Evolutionary conservation across 108 stramenopile species (phyloP).

Genomic region (Skeletonema grethae): DNA sequence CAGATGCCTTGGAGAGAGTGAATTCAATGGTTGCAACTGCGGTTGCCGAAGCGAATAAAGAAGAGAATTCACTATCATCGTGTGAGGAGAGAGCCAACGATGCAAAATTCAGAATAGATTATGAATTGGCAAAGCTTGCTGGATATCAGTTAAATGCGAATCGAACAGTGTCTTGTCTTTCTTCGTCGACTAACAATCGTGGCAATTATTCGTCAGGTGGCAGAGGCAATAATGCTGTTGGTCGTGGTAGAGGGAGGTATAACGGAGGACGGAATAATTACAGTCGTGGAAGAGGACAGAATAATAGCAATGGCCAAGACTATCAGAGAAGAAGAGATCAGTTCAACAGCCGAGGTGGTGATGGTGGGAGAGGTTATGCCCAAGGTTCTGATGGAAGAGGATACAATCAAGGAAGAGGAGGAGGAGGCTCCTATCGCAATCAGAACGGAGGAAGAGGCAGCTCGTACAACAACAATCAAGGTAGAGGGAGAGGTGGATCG

Average conservation of each 20-base stretch:
- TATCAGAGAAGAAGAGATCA: background rate
- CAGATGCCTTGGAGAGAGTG: conserved; percentile 59
- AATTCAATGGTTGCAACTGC: conserved; percentile 46
- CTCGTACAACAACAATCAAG: background rate
- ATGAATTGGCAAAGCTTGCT: conserved; percentile 45
- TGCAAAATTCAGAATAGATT: conserved; percentile 55
- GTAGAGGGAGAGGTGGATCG: conserved; percentile 14
- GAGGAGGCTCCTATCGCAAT: background rate
- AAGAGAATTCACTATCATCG: background rate
- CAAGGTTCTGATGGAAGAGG: background rate
- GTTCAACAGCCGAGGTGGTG: background rate
- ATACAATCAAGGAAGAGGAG: background rate
- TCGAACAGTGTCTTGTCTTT: conserved; percentile 42
- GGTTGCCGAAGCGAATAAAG: conserved; percentile 34
- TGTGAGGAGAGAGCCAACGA: conserved; percentile 5
- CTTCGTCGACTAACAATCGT: background rate
- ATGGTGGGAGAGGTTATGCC: background rate
- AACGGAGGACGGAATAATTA: conserved; percentile 7
- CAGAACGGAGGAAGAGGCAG: conserved; percentile 11
- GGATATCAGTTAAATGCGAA: conserved; percentile 47
- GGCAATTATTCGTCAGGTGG: conserved; percentile 6
- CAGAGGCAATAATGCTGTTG: background rate
- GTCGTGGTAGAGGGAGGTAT: background rate
- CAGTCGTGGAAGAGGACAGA: background rate
- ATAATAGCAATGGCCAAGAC: background rate